These are phyloP conservation scores for Persicaria tinctoria DNA, from an alignment of 148 eudicot genomes.

Conservation along the genomic window DNA sequence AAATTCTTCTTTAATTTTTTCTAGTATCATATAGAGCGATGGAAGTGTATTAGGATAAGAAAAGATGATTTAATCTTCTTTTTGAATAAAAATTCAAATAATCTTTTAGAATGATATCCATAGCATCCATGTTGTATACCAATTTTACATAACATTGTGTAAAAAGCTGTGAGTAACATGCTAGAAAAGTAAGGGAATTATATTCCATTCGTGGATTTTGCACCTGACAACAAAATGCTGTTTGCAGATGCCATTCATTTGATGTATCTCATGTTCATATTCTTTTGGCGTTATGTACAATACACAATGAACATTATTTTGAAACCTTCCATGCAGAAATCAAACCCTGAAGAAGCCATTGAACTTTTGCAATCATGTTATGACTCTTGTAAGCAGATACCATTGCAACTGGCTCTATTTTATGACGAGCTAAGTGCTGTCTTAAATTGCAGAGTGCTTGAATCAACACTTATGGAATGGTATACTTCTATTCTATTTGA, in stretches of 20 bases:
- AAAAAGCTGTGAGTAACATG: no score
- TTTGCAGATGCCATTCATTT: slow-evolving; percentile 1
- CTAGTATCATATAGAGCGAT: background rate
- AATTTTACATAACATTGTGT: background rate
- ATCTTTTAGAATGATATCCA: background rate
- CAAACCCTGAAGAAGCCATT: slow-evolving; percentile 42
- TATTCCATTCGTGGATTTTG: background rate
- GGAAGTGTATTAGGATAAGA: background rate
- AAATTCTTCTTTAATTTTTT: background rate
- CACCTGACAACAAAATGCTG: background rate
- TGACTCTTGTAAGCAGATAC: slow-evolving; percentile 51
- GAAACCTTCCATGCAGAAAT: slow-evolving; percentile 29
- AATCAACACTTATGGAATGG: slow-evolving; percentile 49
- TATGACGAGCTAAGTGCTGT: slow-evolving; percentile 47
- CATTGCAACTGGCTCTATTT: slow-evolving; percentile 38
- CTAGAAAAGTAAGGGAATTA: no score
- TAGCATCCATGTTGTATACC: background rate
- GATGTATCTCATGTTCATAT: slow-evolving; percentile 2
- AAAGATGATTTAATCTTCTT: background rate
- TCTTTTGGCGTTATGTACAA: background rate
- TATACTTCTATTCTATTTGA: slow-evolving; percentile 13
- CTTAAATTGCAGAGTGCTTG: slow-evolving; percentile 28
- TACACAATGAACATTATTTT: background rate
- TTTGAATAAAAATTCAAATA: background rate
- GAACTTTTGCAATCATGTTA: slow-evolving; percentile 43